Evolutionary conservation across 2,329 filamentous ascomycete species (phyloP).

Genomic region (Aspergillus persii): DNA sequence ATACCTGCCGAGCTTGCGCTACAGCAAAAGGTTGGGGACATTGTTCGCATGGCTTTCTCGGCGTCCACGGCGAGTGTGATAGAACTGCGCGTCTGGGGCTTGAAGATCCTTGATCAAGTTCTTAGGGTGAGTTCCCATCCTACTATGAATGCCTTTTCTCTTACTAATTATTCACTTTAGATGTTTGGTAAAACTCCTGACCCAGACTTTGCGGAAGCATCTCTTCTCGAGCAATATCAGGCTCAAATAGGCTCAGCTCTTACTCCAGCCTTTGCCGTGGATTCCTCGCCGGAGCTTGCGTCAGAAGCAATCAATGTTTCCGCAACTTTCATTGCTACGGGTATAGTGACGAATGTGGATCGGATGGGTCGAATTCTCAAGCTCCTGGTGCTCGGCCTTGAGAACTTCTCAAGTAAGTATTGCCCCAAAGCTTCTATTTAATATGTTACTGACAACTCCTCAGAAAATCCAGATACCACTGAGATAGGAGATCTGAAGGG

Average conservation of each 20-base stretch:
- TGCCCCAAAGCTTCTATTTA: background rate
- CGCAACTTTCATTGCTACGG: constrained; percentile 94
- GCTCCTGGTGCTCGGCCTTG: constrained; percentile 82
- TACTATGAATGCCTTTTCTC: background rate
- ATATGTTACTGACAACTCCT: constrained; percentile 8
- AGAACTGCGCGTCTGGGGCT: constrained; percentile 81
- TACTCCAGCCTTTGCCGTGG: constrained; percentile 90
- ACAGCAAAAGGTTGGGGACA: constrained; percentile 81
- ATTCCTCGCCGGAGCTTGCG: constrained; percentile 93
- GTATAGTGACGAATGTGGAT: constrained; percentile 95
- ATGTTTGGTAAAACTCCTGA: constrained; percentile 95
- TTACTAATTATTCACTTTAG: constrained; percentile 27
- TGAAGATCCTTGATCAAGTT: constrained; percentile 91
- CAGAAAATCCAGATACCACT: constrained; percentile 70
- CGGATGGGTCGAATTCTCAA: constrained; percentile 99
- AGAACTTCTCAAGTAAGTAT: constrained; percentile 76
- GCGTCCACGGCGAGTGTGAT: constrained; percentile 92
- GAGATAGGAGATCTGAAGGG: constrained; percentile 91
- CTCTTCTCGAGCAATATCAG: constrained; percentile 95
- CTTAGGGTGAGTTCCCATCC: constrained; percentile 57
- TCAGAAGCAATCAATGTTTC: constrained; percentile 97
- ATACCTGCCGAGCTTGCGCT: constrained; percentile 74
- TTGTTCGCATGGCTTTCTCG: constrained; percentile 95
- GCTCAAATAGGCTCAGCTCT: constrained; percentile 96
- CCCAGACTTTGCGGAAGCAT: constrained; percentile 95